Evolutionary conservation across 345 rosid genomes (phyloP).

Genomic region (Populus alba): DNA sequence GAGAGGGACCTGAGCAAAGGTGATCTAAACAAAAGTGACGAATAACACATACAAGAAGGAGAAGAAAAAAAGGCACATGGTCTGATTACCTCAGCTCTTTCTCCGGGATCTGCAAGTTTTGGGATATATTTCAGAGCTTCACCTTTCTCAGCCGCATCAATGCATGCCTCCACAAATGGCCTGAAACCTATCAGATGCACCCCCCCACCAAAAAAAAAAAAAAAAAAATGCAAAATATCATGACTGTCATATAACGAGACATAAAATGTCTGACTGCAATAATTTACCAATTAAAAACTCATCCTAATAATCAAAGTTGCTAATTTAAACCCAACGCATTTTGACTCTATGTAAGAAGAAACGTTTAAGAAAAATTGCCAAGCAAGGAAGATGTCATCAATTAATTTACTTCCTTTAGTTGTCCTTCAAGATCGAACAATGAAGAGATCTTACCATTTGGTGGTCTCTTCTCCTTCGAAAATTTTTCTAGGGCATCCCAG

Average conservation of each 20-base stretch:
- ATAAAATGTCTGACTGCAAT: neutral
- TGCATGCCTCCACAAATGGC: slow-evolving; percentile 95
- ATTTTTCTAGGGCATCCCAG: slow-evolving; percentile 91
- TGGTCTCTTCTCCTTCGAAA: slow-evolving; percentile 92
- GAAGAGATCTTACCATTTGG: slow-evolving; percentile 57
- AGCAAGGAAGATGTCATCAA: neutral
- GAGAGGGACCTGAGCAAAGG: neutral
- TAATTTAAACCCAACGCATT: neutral
- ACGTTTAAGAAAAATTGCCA: neutral
- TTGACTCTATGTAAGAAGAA: neutral
- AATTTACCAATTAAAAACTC: no score
- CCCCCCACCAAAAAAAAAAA: neutral
- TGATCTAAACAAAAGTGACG: neutral
- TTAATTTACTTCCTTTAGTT: neutral
- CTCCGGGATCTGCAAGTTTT: slow-evolving; percentile 79
- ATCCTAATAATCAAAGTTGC: neutral
- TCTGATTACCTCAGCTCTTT: slow-evolving; percentile 78
- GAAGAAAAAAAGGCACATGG: neutral
- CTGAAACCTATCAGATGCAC: slow-evolving; percentile 60
- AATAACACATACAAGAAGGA: neutral
- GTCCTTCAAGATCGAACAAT: neutral
- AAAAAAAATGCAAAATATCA: neutral
- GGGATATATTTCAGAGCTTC: slow-evolving; percentile 95
- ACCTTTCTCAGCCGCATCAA: slow-evolving; percentile 80
- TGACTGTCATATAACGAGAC: neutral